These are phyloP conservation scores for Fusarium luffae DNA, from an alignment of 2,329 filamentous ascomycete species.

Conservation along the genomic window DNA sequence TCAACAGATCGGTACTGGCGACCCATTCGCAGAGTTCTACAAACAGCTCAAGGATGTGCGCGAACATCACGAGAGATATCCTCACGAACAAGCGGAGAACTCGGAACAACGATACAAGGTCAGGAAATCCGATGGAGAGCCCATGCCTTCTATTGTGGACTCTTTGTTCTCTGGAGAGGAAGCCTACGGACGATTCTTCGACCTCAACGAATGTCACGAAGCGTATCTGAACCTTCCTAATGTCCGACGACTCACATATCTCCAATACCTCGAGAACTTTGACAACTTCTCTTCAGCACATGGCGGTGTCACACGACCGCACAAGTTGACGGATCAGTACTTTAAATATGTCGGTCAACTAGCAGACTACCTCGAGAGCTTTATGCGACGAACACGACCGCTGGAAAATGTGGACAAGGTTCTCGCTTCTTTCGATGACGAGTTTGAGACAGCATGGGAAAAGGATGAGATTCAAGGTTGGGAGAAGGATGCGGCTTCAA, in stretches of 20 bases:
- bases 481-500: slow-evolving; percentile 66
- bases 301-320: slow-evolving; percentile 77
- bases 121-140: slow-evolving; percentile 72
- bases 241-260: slow-evolving; percentile 85
- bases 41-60: slow-evolving; percentile 84
- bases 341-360: slow-evolving; percentile 88
- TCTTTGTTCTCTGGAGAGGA: slow-evolving; percentile 97
- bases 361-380: slow-evolving; percentile 85
- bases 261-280: slow-evolving; percentile 93
- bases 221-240: slow-evolving; percentile 89
- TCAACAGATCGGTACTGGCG: slow-evolving; percentile 83
- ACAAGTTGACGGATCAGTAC: slow-evolving; percentile 93
- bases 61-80: slow-evolving; percentile 89
- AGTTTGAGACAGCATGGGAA: slow-evolving; percentile 87
- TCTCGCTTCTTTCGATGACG: slow-evolving; percentile 78
- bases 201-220: slow-evolving; percentile 86
- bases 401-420: slow-evolving; percentile 87
- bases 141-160: slow-evolving; percentile 77
- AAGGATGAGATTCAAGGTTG: slow-evolving; percentile 83
- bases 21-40: slow-evolving; percentile 92
- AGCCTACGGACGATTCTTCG: slow-evolving; percentile 90
- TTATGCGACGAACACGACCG: slow-evolving; percentile 85
- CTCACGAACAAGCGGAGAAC: slow-evolving; percentile 94
- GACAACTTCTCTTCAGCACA: slow-evolving; percentile 84
- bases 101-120: slow-evolving; percentile 90